A percentile compares a stretch with the other conserved stretches of the same genome.
These are phyloP conservation scores for Pleurotus salmoneostramineus DNA, from an alignment of 768 basidiomycete genomes.

Conservation along the genomic window DNA sequence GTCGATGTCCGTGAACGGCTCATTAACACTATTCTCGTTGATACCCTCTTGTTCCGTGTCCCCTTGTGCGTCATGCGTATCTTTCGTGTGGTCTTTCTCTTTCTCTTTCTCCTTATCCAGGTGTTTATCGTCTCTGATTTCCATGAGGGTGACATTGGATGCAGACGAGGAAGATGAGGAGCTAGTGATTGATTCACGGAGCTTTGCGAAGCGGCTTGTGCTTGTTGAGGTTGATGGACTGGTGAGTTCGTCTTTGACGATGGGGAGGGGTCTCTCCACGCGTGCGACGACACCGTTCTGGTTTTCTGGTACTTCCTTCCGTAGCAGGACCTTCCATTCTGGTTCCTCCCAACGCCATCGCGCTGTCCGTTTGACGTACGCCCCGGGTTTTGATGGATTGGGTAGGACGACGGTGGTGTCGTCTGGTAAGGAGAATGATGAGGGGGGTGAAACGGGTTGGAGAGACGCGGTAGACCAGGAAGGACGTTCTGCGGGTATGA, in stretches of 20 bases:
- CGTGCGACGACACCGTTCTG: conserved; percentile 35
- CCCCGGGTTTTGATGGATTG: conserved; percentile 24
- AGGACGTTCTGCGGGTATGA: conserved; percentile 86
- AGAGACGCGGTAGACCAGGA: conserved; percentile 72
- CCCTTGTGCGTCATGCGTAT: not conserved
- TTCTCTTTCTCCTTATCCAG: conserved; percentile 16
- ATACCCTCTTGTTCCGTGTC: conserved; percentile 2
- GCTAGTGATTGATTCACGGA: not conserved
- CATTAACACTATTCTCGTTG: conserved; percentile 27
- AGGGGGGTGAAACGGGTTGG: conserved; percentile 65
- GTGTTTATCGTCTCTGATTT: conserved; percentile 13
- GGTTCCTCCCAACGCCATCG: conserved; percentile 89
- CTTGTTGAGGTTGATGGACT: not conserved
- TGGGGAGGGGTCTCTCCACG: conserved; percentile 60
- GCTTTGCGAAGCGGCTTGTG: not conserved
- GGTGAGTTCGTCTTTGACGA: conserved; percentile 34
- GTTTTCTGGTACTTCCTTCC: conserved; percentile 37
- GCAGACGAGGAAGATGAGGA: not conserved
- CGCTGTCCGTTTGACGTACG: conserved; percentile 66
- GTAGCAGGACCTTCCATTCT: conserved; percentile 81
- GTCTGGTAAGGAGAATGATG: conserved; percentile 63
- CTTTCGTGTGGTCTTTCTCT: not conserved
- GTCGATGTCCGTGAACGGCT: conserved; percentile 70
- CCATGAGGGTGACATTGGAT: not conserved
- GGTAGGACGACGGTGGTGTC: conserved; percentile 52